These are phyloP conservation scores for Poronia punctata DNA, from an alignment of 495 filamentous ascomycete species.

Conservation along the genomic window DNA sequence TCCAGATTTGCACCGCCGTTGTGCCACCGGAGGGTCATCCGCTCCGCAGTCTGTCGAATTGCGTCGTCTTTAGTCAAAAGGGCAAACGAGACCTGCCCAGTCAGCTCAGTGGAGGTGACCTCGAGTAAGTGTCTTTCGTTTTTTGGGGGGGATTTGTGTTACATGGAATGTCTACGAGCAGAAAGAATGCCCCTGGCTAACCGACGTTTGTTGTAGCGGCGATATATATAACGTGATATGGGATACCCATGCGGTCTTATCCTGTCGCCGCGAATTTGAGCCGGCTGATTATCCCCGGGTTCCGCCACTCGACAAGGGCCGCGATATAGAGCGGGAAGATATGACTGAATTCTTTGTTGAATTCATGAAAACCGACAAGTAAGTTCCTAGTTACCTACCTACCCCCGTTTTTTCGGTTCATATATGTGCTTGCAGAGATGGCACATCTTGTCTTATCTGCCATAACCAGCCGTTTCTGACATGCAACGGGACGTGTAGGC, in stretches of 20 bases:
- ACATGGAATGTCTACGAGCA: no score
- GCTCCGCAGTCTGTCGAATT: constrained; percentile 54
- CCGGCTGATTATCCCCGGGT: constrained; percentile 64
- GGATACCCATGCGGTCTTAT: constrained; percentile 40
- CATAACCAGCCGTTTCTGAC: background rate
- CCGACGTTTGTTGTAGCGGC: constrained; percentile 28
- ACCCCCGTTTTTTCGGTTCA: no score
- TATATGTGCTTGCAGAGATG: no score
- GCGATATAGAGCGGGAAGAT: constrained; percentile 48
- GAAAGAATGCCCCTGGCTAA: background rate
- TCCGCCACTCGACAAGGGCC: constrained; percentile 46
- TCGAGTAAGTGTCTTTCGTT: constrained; percentile 42
- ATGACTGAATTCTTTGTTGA: constrained; percentile 72
- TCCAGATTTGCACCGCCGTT: constrained; percentile 53
- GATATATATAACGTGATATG: constrained; percentile 72
- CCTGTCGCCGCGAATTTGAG: constrained; percentile 22
- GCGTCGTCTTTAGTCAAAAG: constrained; percentile 67
- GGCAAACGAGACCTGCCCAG: constrained; percentile 69
- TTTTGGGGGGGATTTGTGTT: no score
- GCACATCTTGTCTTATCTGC: background rate
- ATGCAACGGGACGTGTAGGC: constrained; percentile 9
- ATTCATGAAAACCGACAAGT: constrained; percentile 70
- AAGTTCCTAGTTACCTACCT: no score
- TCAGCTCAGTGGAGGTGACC: constrained; percentile 69
- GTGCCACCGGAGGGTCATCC: constrained; percentile 52